Base-by-base conservation (phyloP, 257 asterid genomes). In the Pogostemon cablin region DNA sequence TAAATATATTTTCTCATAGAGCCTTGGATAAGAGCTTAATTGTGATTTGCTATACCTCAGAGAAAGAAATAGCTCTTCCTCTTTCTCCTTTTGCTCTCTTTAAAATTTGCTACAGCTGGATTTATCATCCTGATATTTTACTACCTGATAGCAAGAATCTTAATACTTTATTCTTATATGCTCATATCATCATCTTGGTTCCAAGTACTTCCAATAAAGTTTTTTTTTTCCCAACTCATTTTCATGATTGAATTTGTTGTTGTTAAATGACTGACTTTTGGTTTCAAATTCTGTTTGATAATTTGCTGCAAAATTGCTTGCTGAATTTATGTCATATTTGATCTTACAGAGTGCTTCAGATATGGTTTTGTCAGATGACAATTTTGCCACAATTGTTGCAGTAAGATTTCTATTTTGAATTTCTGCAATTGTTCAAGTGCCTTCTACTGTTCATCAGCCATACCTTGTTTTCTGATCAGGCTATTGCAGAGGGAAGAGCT, bases 401-500 rank as follows among this genome's bases (percentile, higher is more conserved):
- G 99, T 95, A 87, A 89, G 96, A 72, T 37, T 50, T 72, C 57
- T 44, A 17, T 68, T 42, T 60, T 65, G 65, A 4, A 52, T 76
- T 12, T 61, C 44, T 68, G 56, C 69, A 49, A 49, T 7, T 42
- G 9, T 20, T 80, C 69, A 53, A 46, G 37, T 75, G 72, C 57
- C 59, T 12, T 20, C 37, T 41, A 68, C 54, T 67, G 32, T 38
- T 38, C 42, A 50, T 75, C 61, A 54, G 46, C 53, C 12, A 53
- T 50, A 42, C 73, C 64, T 56, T 71, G 46, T 77, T 61, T 57
- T 68, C 10, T 68, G 59, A 46, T 68, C 84, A 95, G 99, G 99
- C 99, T 82, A 93, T 93, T 81, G 98, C 98, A n/a, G 98, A 93
- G 79, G 98, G 98, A 67, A 84, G 98, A 85, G 97, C 97, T 62